These are phyloP conservation scores for Dicorynia guianensis DNA, from an alignment of 306 rosid genomes.

Conservation along the genomic window DNA sequence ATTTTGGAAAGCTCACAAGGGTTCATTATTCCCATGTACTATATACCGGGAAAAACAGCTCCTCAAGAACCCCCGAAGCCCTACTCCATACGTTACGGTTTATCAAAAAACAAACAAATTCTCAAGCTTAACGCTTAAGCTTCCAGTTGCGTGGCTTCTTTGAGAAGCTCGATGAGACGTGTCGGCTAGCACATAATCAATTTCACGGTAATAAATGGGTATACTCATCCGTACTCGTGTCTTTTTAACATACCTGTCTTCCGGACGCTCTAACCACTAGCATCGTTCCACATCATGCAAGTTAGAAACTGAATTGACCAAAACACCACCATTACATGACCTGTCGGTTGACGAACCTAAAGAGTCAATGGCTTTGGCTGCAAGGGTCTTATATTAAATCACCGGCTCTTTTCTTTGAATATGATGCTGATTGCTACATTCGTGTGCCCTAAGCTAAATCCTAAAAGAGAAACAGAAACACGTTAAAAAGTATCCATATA, in stretches of 20 bases:
- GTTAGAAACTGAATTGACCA: conserved; percentile 10
- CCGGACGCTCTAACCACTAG: conserved; percentile 1
- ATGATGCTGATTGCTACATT: conserved; percentile 10
- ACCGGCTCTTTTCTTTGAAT: conserved; percentile 1
- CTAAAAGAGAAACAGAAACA: neutral
- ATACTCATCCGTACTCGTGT: neutral
- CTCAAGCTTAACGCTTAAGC: conserved; percentile 41
- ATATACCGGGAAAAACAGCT: conserved; percentile 29
- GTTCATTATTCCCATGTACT: conserved; percentile 6
- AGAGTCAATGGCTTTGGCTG: neutral
- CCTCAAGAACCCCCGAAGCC: conserved; percentile 43
- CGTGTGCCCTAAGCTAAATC: neutral
- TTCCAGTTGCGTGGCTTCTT: conserved; percentile 49
- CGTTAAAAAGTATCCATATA: conserved; percentile 6
- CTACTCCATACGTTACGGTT: conserved; percentile 41
- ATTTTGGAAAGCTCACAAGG: neutral
- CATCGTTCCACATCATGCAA: neutral
- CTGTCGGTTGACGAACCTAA: neutral
- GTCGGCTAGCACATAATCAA: conserved; percentile 44
- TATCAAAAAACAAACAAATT: neutral
- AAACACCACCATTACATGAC: neutral
- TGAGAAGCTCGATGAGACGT: conserved; percentile 33
- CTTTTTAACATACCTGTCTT: neutral
- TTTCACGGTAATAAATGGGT: neutral
- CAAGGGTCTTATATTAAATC: conserved; percentile 16